Conservation (phyloP, 148 eudicot genomes). For the Vaccinium corymbosum region DNA sequence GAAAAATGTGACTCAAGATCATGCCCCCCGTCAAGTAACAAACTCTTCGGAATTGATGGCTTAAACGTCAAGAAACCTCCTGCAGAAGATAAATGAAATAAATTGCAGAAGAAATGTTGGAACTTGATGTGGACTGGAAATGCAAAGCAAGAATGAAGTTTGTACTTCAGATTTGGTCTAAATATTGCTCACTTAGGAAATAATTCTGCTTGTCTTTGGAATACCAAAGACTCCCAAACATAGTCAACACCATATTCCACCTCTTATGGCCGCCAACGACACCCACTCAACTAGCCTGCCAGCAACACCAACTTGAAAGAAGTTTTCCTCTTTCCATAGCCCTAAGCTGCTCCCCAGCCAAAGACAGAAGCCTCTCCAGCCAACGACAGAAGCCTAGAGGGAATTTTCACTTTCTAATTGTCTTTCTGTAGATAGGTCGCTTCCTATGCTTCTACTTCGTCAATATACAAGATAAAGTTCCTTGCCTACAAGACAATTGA, state of each 20-base stretch:
- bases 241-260: not conserved
- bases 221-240: not conserved
- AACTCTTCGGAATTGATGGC: slow-evolving; percentile 73
- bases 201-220: not conserved
- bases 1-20: slow-evolving; percentile 74
- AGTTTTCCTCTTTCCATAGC: not conserved
- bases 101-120: slow-evolving; percentile 9
- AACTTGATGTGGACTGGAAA: not conserved
- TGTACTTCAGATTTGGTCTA: slow-evolving; percentile 1
- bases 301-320: not conserved
- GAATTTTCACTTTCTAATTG: not conserved
- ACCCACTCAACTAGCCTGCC: not conserved
- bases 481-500: not conserved
- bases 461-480: not conserved
- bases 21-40: slow-evolving; percentile 80
- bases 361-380: not conserved
- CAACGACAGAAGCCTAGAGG: not conserved
- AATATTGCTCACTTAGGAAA: not conserved
- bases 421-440: not conserved
- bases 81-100: slow-evolving; percentile 32
- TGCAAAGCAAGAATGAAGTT: not conserved
- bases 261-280: not conserved
- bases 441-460: not conserved
- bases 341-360: not conserved
- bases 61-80: slow-evolving; percentile 92